Base-by-base conservation (phyloP, 306 rosid genomes). In the Ochetophila trinervis region DNA sequence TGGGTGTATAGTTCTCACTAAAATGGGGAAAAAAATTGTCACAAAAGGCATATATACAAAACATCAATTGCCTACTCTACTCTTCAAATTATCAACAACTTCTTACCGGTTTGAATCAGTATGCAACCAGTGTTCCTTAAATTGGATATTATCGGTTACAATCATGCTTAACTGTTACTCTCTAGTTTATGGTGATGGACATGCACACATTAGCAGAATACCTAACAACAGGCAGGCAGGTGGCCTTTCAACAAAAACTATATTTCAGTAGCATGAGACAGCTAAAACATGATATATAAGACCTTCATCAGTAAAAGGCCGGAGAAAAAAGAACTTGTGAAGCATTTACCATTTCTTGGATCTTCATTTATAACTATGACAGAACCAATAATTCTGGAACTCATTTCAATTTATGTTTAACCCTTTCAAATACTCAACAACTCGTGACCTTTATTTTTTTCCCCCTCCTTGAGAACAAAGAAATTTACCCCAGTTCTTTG, bases 401-500 rank as follows among this genome's bases (percentile, higher is more conserved):
- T 49, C 8, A 14, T 49, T 49, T 49, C 20, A 15, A 15, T n/a
- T 4, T n/a, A 5, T 49, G 5, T 49, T 49, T 16, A 14, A 15
- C 19, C 17, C n/a, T n/a, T 49, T 16, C 18, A 49, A n/a, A 40
- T 40, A 40, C 11, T 40, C 12, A 27, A 9, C 8, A 40, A 40
- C 13, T 40, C 12, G 12, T 40, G 4, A 12, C 13, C 11, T 40
- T 40, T 6, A 9, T 40, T 2, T 8, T 8, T 8, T n/a, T n/a
- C 45, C 12, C 45, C 12, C 11, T 3, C n/a, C 11, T 11, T 4
- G 8, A 10, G 48, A 66, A 59, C 49, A 27, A 27, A 27, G 68
- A 74, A 48, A 57, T 66, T 47, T 84, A 93, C 99, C 88, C 99
- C 99, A 34, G 99, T 93, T 83, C 99, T 84, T 74, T 93, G 99